Conservation (phyloP, 192 early-diverging fungal genomes). For the Gaertneriomyces semiglobifer region DNA sequence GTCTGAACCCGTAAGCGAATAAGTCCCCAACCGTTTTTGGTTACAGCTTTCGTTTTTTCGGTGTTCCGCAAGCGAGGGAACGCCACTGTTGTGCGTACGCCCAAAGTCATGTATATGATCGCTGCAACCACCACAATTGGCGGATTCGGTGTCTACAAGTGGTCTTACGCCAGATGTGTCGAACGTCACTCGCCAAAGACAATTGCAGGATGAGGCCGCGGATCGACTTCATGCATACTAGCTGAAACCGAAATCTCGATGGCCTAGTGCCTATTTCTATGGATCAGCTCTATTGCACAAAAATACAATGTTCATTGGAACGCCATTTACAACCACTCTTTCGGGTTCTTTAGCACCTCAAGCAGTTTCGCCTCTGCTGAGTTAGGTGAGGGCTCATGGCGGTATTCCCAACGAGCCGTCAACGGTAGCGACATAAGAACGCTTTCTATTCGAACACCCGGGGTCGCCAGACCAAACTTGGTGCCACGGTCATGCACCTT, state of each 20-base stretch:
- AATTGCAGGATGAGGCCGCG: no score
- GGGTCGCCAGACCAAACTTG: slow-evolving; percentile 96
- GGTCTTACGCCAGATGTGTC: slow-evolving; percentile 9
- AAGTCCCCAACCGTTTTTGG: background rate
- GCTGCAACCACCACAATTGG: background rate
- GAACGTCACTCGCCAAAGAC: background rate
- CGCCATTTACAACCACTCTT: slow-evolving; percentile 64
- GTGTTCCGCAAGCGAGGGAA: slow-evolving; percentile 6
- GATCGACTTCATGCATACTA: no score
- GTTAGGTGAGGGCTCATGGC: slow-evolving; percentile 64
- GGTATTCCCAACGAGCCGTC: slow-evolving; percentile 95
- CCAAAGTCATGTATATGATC: slow-evolving; percentile 3
- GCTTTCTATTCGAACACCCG: slow-evolving; percentile 92
- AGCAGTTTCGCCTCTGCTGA: slow-evolving; percentile 71
- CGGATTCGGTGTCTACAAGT: slow-evolving; percentile 14
- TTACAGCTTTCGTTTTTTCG: slow-evolving; percentile 8
- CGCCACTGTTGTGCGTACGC: background rate
- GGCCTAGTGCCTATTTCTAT: no score
- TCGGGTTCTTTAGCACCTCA: slow-evolving; percentile 74
- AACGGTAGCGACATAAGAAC: slow-evolving; percentile 92
- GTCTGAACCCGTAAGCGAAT: no score
- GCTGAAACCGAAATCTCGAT: no score
- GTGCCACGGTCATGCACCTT: slow-evolving; percentile 88
- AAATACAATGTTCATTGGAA: no score
- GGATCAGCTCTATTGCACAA: no score